phyloP scores from a whole-genome alignment of 2,329 filamentous ascomycete species.

The Stenocarpella maydis region DNA sequence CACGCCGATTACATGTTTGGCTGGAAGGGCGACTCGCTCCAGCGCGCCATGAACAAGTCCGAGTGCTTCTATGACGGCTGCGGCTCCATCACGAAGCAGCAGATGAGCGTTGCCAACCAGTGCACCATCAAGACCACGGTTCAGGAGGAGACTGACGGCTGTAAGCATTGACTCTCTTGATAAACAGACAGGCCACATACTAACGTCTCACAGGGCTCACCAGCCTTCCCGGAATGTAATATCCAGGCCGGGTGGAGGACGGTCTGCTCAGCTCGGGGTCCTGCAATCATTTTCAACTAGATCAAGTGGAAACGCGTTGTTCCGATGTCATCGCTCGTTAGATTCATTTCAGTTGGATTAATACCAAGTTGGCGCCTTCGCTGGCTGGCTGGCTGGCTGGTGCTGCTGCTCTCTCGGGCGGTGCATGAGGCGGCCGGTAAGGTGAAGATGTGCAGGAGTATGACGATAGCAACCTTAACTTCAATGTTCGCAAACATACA shows the following conservation, averaged over 20 bases:
- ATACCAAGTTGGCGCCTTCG: not conserved
- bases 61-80: slow-evolving; percentile 28
- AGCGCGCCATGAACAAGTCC: slow-evolving; percentile 43
- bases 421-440: not conserved
- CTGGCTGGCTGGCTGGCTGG: no score
- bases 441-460: not conserved
- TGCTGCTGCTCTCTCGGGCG: not conserved
- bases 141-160: not conserved
- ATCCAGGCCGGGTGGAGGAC: not conserved
- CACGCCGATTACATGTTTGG: slow-evolving; percentile 47
- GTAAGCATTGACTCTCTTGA: not conserved
- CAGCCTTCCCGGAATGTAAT: slow-evolving; percentile 9
- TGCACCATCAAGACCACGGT: slow-evolving; percentile 11
- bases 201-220: not conserved
- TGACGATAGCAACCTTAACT: not conserved
- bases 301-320: slow-evolving; percentile 3
- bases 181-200: not conserved
- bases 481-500: not conserved
- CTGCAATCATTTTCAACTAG: not conserved
- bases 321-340: not conserved
- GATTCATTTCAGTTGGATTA: slow-evolving; percentile 18
- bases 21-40: slow-evolving; percentile 46
- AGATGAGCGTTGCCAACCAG: slow-evolving; percentile 21
- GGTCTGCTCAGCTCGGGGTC: not conserved
- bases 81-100: slow-evolving; percentile 28